A percentile compares a stretch with the other conserved stretches of the same genome.
Conservation (phyloP, 2,329 filamentous ascomycete genomes). For the Sordariomycetes sp. region DNA sequence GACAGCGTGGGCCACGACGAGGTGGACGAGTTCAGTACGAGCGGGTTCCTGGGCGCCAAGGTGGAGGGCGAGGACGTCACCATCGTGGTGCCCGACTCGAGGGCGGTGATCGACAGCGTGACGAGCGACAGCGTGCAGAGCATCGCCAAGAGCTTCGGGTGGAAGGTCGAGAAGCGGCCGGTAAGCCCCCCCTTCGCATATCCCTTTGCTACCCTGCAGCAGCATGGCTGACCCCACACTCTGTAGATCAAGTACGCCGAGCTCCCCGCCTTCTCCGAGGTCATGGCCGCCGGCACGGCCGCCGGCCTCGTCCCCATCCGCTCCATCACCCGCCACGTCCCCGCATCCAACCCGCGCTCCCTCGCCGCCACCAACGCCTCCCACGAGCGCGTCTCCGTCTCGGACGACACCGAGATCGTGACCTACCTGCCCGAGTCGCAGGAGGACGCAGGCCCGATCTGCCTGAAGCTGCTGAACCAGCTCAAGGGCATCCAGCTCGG, state of each 20-base stretch:
- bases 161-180: conserved; percentile 67
- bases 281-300: conserved; percentile 87
- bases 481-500: conserved; percentile 82
- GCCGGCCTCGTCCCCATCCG: conserved; percentile 86
- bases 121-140: conserved; percentile 70
- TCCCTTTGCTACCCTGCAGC: not conserved
- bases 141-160: conserved; percentile 70
- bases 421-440: conserved; percentile 42
- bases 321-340: conserved; percentile 63
- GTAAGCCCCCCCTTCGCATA: conserved; percentile 28
- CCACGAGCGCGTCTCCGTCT: conserved; percentile 25
- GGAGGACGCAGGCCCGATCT: conserved; percentile 64
- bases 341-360: conserved; percentile 25
- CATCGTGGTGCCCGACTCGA: conserved; percentile 78
- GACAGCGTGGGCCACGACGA: conserved; percentile 77
- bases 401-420: conserved; percentile 33
- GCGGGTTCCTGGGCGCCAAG: conserved; percentile 77
- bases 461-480: conserved; percentile 59
- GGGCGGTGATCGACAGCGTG: conserved; percentile 77
- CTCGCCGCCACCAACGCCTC: conserved; percentile 21
- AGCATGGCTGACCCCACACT: not conserved
- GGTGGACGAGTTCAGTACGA: conserved; percentile 93
- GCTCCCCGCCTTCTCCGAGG: conserved; percentile 49
- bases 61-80: conserved; percentile 48
- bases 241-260: conserved; percentile 52